Evolutionary conservation across 179 eudicot species (phyloP).

Genomic region (Dionaea muscipula): DNA sequence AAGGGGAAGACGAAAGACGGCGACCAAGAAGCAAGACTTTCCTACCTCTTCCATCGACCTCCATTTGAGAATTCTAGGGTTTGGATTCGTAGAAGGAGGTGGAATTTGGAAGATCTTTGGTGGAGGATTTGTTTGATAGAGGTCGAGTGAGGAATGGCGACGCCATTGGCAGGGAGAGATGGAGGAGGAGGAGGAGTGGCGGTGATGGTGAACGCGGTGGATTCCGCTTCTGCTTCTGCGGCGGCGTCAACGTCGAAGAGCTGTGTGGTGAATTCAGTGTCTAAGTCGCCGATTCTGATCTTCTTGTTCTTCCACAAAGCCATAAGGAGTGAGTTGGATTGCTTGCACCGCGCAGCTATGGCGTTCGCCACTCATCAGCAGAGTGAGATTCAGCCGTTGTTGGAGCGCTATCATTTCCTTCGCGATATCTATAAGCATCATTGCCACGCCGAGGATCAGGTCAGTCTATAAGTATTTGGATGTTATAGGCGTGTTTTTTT

Average conservation of each 20-base stretch:
- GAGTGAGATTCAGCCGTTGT: constrained; percentile 54
- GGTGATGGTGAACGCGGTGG: constrained; percentile 33
- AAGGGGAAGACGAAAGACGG: no score
- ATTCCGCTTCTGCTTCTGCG: constrained; percentile 18
- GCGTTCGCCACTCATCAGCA: constrained; percentile 47
- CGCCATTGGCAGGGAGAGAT: constrained; percentile 60
- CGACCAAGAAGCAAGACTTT: no score
- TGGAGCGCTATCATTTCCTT: constrained; percentile 49
- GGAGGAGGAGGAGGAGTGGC: constrained; percentile 70
- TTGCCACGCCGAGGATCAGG: constrained; percentile 99
- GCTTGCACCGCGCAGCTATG: constrained; percentile 62
- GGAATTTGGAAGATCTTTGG: no score
- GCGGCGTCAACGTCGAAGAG: constrained; percentile 20
- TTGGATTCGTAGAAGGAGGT: background rate
- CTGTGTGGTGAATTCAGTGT: constrained; percentile 28
- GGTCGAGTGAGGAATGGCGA: constrained; percentile 43
- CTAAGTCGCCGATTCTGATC: constrained; percentile 70
- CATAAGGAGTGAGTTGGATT: constrained; percentile 68
- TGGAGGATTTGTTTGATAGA: background rate
- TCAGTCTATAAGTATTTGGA: constrained; percentile 9
- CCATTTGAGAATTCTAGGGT: constrained; percentile 11
- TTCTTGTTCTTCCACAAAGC: constrained; percentile 82
- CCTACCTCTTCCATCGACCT: no score
- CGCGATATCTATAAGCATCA: constrained; percentile 80
- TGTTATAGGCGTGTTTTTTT: no score